These are phyloP conservation scores for Globisporangium cystogenes DNA, from an alignment of 352 stramenopile genomes.

Conservation along the genomic window DNA sequence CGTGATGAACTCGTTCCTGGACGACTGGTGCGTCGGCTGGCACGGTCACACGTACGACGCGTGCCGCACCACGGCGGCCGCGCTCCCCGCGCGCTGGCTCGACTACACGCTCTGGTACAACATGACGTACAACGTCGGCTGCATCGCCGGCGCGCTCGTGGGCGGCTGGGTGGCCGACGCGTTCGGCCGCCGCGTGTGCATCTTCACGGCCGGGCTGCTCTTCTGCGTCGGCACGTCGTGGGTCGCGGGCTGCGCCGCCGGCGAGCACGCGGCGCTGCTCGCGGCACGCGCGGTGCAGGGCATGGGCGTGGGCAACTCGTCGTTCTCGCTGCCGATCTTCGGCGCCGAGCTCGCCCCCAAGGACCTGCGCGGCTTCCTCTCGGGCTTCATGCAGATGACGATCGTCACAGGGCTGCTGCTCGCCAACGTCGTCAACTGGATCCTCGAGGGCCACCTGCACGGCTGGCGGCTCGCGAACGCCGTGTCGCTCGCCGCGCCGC, in stretches of 20 bases:
- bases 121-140: slow-evolving; percentile 29
- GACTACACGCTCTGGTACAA: slow-evolving; percentile 33
- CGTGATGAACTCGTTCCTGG: slow-evolving; percentile 19
- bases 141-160: slow-evolving; percentile 4
- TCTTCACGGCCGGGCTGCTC: slow-evolving; percentile 16
- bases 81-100: slow-evolving; percentile 18
- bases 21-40: slow-evolving; percentile 18
- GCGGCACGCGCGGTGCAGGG: slow-evolving; percentile 15
- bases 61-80: not conserved
- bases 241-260: slow-evolving; percentile 2
- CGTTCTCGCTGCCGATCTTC: slow-evolving; percentile 21
- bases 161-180: slow-evolving; percentile 13
- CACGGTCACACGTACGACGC: slow-evolving; percentile 9
- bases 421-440: slow-evolving; percentile 18
- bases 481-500: slow-evolving; percentile 11
- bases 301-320: slow-evolving; percentile 23
- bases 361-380: slow-evolving; percentile 27
- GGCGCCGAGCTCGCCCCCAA: slow-evolving; percentile 30
- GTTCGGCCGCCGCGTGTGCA: slow-evolving; percentile 15
- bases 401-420: slow-evolving; percentile 24
- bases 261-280: slow-evolving; percentile 6
- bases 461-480: slow-evolving; percentile 17
- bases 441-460: slow-evolving; percentile 1
- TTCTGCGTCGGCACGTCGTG: slow-evolving; percentile 19
- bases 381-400: slow-evolving; percentile 34